Conservation (phyloP, 106 monocot species). For the Acorus calamus region DNA sequence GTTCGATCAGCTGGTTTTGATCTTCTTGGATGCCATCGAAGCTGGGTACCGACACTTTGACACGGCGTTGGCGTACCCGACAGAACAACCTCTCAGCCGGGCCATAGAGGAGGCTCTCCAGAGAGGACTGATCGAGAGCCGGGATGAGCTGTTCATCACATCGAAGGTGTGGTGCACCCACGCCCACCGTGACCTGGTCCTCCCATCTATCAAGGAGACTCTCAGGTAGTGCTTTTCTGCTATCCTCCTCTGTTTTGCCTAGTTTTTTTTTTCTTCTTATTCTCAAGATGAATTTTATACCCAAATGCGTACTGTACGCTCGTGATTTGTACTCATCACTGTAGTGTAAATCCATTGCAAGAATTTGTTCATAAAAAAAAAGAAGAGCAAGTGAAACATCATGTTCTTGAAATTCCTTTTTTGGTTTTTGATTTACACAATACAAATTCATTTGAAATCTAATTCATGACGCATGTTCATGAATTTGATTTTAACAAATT, state of each 20-base stretch:
- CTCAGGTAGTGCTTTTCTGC: background rate
- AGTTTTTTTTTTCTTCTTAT: too few relatives aligned
- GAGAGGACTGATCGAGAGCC: background rate
- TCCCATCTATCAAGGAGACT: conserved; percentile 2
- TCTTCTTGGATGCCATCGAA: conserved; percentile 6
- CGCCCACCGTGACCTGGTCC: conserved; percentile 2
- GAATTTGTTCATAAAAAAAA: too few relatives aligned
- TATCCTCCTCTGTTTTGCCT: background rate
- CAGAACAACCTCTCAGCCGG: conserved; percentile 10
- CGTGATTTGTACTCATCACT: too few relatives aligned
- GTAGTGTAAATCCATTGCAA: too few relatives aligned
- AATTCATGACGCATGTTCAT: too few relatives aligned
- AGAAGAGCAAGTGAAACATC: too few relatives aligned
- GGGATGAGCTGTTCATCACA: conserved; percentile 19
- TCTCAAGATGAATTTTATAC: too few relatives aligned
- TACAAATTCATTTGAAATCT: too few relatives aligned
- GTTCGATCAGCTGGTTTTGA: background rate
- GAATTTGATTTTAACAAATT: too few relatives aligned
- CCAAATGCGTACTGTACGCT: too few relatives aligned
- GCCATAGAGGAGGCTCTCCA: conserved; percentile 9
- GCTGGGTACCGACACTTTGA: conserved; percentile 23
- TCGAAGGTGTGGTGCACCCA: conserved; percentile 13
- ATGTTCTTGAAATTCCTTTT: too few relatives aligned
- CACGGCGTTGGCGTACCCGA: conserved; percentile 6
- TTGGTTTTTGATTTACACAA: too few relatives aligned